phyloP scores from a whole-genome alignment of 768 basidiomycete genomes.

The Boletus vinaceobasis region DNA sequence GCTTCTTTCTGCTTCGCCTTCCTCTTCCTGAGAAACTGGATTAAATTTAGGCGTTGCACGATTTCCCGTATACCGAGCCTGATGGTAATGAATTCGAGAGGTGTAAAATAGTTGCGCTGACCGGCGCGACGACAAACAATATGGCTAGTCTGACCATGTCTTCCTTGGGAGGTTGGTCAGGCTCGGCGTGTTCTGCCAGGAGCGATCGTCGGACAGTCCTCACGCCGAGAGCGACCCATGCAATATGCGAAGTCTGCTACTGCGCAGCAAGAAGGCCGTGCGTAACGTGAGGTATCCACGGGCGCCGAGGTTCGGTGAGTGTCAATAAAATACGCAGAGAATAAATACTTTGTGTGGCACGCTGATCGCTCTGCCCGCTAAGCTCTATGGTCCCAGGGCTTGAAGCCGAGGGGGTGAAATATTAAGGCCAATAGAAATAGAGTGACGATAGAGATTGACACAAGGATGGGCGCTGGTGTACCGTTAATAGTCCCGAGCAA shows the following conservation, averaged over 20 bases:
- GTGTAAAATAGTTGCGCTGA: constrained; percentile 61
- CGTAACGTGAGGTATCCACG: constrained; percentile 77
- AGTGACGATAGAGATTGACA: constrained; percentile 52
- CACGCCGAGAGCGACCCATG: constrained; percentile 41
- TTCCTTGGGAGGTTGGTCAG: constrained; percentile 29
- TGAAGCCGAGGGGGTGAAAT: too few relatives aligned
- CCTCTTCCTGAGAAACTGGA: constrained; percentile 70
- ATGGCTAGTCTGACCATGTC: constrained; percentile 49
- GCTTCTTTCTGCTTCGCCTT: constrained; percentile 56
- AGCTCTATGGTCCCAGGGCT: too few relatives aligned
- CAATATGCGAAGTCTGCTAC: constrained; percentile 38
- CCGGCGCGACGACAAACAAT: constrained; percentile 51
- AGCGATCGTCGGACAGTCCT: constrained; percentile 47
- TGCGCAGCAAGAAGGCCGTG: constrained; percentile 53
- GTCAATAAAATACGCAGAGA: constrained; percentile 52
- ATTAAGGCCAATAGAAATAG: constrained; percentile 41
- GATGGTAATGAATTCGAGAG: constrained; percentile 74
- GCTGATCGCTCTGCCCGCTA: too few relatives aligned
- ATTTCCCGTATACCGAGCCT: constrained; percentile 79
- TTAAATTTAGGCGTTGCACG: constrained; percentile 72
- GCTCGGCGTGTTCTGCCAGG: constrained; percentile 46
- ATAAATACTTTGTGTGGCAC: constrained; percentile 9
- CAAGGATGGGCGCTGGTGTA: constrained; percentile 44
- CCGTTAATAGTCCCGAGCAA: constrained; percentile 38
- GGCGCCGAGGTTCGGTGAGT: constrained; percentile 71